Percentiles rank a stretch among this genome's conserved stretches.
phyloP scores from a whole-genome alignment of 2,329 filamentous ascomycete species.

The Fusarium gaditjirri region DNA sequence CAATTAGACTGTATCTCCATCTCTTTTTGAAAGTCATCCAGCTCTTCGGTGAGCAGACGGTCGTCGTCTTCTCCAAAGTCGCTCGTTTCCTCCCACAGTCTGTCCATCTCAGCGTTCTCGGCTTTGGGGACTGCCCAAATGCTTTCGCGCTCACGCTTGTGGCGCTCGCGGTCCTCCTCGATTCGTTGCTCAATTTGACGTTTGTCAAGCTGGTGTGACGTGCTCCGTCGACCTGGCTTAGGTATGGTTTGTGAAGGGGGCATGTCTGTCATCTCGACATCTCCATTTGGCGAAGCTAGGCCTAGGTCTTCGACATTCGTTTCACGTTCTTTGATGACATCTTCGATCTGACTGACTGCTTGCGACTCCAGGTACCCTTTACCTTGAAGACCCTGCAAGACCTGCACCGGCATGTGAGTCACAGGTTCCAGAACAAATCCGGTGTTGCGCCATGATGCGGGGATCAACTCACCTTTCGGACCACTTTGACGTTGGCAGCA shows the following conservation, averaged over 20 bases:
- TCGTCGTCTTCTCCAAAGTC: constrained; percentile 90
- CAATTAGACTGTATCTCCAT: constrained; percentile 54
- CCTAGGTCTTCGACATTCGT: constrained; percentile 67
- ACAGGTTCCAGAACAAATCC: constrained; percentile 2
- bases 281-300: constrained; percentile 61
- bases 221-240: constrained; percentile 48
- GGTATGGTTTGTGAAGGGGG: constrained; percentile 56
- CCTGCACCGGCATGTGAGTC: constrained; percentile 54
- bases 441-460: not conserved
- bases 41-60: constrained; percentile 79
- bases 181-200: constrained; percentile 94
- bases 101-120: constrained; percentile 77
- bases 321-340: constrained; percentile 83
- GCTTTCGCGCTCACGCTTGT: constrained; percentile 90
- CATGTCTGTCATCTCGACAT: constrained; percentile 54
- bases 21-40: constrained; percentile 57
- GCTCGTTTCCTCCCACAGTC: constrained; percentile 87
- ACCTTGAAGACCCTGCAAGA: constrained; percentile 74
- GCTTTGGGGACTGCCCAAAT: constrained; percentile 85
- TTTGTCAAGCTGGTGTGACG: constrained; percentile 72
- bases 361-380: constrained; percentile 80
- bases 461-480: constrained; percentile 72
- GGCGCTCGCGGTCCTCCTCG: constrained; percentile 94
- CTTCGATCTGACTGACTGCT: constrained; percentile 82
- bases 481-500: constrained; percentile 92